Evolutionary conservation across 2,329 filamentous ascomycete genomes (phyloP).

Genomic region (Phialophora expanda): DNA sequence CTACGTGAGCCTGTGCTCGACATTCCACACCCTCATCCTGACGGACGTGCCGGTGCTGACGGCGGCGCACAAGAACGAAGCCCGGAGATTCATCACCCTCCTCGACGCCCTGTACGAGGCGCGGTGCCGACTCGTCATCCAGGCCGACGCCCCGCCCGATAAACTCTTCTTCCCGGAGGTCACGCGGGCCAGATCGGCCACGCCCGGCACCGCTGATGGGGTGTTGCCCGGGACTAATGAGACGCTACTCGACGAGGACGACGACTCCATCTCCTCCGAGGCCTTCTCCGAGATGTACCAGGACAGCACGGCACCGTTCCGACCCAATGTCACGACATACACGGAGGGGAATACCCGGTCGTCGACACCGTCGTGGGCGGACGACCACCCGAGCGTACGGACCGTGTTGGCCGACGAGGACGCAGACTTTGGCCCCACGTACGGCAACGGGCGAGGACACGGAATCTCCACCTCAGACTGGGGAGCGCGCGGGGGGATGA

Average conservation of each 20-base stretch:
- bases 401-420: constrained; percentile 44
- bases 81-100: constrained; percentile 77
- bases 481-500: too few species aligned
- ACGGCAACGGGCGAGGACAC: constrained; percentile 41
- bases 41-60: constrained; percentile 72
- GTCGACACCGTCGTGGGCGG: constrained; percentile 17
- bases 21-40: constrained; percentile 77
- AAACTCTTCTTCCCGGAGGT: constrained; percentile 76
- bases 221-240: too few species aligned
- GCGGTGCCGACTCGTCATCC: constrained; percentile 74
- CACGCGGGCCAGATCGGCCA: constrained; percentile 33
- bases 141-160: constrained; percentile 71
- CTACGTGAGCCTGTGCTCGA: constrained; percentile 80
- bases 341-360: constrained; percentile 43
- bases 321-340: constrained; percentile 76
- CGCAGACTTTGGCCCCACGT: constrained; percentile 43
- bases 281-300: constrained; percentile 77
- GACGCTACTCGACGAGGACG: background rate
- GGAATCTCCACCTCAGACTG: constrained; percentile 29
- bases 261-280: constrained; percentile 66
- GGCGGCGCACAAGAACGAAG: constrained; percentile 76
- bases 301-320: constrained; percentile 75
- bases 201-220: background rate
- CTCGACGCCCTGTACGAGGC: constrained; percentile 82
- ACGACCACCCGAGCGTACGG: constrained; percentile 34